Evolutionary conservation across 805 yeast genomes (phyloP).

Genomic region (Maudiozyma serrabonitensis): DNA sequence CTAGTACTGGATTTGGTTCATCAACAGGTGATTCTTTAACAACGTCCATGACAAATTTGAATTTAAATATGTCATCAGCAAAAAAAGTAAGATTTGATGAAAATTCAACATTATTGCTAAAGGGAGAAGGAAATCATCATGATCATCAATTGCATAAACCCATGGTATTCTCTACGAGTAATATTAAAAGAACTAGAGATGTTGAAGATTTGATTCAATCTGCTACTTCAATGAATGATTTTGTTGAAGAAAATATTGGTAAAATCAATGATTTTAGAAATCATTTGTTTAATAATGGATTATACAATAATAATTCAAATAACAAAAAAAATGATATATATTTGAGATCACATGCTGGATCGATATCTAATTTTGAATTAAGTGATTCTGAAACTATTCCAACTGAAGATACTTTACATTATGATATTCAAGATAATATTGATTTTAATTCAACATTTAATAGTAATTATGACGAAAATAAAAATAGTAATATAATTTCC

Average conservation of each 20-base stretch:
- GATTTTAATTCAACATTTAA: not conserved
- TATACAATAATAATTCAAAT: not conserved
- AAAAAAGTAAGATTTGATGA: conserved; percentile 7
- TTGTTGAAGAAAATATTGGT: conserved; percentile 18
- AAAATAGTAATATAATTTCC: not conserved
- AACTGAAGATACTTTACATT: not conserved
- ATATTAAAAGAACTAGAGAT: not conserved
- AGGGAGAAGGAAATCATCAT: not conserved
- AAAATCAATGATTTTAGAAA: conserved; percentile 18
- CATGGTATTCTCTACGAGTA: not conserved
- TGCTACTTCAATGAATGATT: conserved; percentile 22
- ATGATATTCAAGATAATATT: not conserved
- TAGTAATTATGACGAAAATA: not conserved
- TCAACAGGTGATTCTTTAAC: not conserved
- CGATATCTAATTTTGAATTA: conserved; percentile 22
- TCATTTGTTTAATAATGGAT: conserved; percentile 5
- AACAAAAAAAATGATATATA: not conserved
- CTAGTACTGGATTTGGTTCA: not conserved
- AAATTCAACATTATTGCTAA: not conserved
- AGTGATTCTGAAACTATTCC: conserved; percentile 12
- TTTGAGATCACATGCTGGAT: conserved; percentile 8
- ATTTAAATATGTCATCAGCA: not conserved
- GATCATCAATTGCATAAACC: conserved; percentile 2
- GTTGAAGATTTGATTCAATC: conserved; percentile 24
- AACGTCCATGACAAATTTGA: not conserved